Percentiles rank a stretch among this genome's conserved stretches.
Conservation (phyloP, 2,329 filamentous ascomycete species). For the Phoma sp. region DNA sequence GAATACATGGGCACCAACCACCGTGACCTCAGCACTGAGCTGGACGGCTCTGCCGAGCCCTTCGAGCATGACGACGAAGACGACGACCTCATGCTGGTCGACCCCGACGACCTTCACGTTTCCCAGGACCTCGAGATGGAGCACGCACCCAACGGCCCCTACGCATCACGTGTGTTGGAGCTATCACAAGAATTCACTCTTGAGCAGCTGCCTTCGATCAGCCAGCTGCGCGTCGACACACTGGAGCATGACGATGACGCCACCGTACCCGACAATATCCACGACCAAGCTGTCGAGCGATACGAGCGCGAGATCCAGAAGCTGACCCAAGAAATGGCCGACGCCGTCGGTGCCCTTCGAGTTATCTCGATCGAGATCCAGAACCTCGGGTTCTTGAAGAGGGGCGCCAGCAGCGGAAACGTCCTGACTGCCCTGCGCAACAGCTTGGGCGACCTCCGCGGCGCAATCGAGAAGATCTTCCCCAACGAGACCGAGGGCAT, state of each 20-base stretch:
- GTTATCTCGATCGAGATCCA: constrained; percentile 55
- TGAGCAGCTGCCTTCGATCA: constrained; percentile 32
- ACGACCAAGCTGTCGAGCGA: constrained; percentile 46
- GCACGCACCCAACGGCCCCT: constrained; percentile 35
- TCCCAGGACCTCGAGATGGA: constrained; percentile 41
- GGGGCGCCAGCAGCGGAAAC: constrained; percentile 39
- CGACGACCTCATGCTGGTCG: constrained; percentile 39
- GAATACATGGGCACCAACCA: constrained; percentile 38
- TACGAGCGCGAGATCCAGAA: constrained; percentile 52
- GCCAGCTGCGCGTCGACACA: constrained; percentile 37
- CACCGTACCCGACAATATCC: constrained; percentile 34
- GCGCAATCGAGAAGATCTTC: constrained; percentile 51
- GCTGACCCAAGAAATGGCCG: constrained; percentile 48
- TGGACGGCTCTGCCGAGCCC: constrained; percentile 28
- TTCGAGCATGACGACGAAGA: constrained; percentile 40
- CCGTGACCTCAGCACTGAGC: constrained; percentile 26
- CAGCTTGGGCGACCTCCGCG: constrained; percentile 51
- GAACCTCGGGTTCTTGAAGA: constrained; percentile 51
- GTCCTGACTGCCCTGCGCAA: constrained; percentile 53
- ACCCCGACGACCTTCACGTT: constrained; percentile 44
- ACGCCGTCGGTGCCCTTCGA: constrained; percentile 51
- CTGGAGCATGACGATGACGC: constrained; percentile 32
- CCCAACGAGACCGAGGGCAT: constrained; percentile 48
- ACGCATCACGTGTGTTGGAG: constrained; percentile 37
- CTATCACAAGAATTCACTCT: constrained; percentile 41